Evolutionary conservation across 1,139 yeast genomes (phyloP).

Genomic region (Taphrina communis): DNA sequence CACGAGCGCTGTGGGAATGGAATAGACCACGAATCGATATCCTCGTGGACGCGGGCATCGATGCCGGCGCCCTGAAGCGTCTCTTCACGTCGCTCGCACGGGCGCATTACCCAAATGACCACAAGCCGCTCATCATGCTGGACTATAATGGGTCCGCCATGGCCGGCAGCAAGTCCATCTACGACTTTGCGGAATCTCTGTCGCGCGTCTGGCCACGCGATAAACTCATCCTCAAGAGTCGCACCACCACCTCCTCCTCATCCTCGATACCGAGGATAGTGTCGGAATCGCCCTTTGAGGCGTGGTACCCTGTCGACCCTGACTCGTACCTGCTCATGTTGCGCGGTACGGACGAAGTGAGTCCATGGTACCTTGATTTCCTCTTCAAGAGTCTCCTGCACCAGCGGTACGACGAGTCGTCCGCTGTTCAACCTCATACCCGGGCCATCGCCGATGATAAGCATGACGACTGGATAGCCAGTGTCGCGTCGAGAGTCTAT

Average conservation of each 20-base stretch:
- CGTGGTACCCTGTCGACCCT: conserved; percentile 12
- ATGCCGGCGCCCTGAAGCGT: conserved; percentile 8
- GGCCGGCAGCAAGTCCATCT: not conserved
- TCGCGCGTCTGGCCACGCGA: conserved; percentile 17
- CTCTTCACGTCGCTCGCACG: not conserved
- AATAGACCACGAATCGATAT: conserved; percentile 15
- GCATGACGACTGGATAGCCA: not conserved
- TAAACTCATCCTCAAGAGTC: conserved; percentile 5
- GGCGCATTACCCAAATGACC: conserved; percentile 11
- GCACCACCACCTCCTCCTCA: not conserved
- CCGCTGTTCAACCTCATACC: too few species aligned
- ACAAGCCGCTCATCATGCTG: conserved; percentile 3
- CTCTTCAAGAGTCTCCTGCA: not conserved
- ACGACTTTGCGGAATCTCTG: not conserved
- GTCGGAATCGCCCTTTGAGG: not conserved
- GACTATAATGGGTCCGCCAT: not conserved
- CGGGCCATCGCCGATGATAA: too few species aligned
- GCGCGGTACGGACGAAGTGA: conserved; percentile 7
- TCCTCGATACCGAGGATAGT: not conserved
- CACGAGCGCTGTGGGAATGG: conserved; percentile 7
- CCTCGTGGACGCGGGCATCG: conserved; percentile 10
- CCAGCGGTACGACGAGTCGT: not conserved
- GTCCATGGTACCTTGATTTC: conserved; percentile 14
- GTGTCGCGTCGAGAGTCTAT: not conserved
- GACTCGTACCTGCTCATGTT: conserved; percentile 6